phyloP scores from a whole-genome alignment of 768 basidiomycete genomes.

The Coprinellus micaceus region DNA sequence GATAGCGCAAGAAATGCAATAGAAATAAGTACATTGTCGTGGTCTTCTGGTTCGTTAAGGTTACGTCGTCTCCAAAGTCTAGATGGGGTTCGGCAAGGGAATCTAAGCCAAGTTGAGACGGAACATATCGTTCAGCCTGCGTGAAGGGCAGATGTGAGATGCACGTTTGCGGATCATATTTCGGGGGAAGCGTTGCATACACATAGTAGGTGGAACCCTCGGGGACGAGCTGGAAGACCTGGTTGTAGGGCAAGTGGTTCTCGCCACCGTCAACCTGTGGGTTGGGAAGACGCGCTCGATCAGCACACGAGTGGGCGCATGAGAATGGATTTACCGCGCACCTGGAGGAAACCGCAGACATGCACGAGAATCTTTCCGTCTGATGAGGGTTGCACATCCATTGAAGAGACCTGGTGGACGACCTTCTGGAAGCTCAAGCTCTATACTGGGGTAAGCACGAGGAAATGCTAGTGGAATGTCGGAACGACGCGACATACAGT shows the following conservation, averaged over 20 bases:
- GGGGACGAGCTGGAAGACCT: slow-evolving; percentile 87
- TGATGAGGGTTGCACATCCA: slow-evolving; percentile 82
- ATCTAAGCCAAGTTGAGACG: slow-evolving; percentile 70
- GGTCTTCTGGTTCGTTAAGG: neutral
- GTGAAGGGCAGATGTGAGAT: neutral
- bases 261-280: slow-evolving; percentile 72
- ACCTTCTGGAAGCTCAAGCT: slow-evolving; percentile 78
- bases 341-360: slow-evolving; percentile 84
- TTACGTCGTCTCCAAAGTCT: neutral
- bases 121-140: slow-evolving; percentile 86
- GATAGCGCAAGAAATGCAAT: too few relatives aligned
- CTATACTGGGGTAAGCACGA: slow-evolving; percentile 34
- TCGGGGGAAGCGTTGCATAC: slow-evolving; percentile 42
- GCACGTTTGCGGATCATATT: neutral
- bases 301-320: neutral
- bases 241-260: slow-evolving; percentile 86
- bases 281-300: slow-evolving; percentile 3
- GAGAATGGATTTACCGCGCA: slow-evolving; percentile 30
- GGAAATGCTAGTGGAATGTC: neutral
- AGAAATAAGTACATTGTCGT: neutral
- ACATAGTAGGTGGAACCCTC: slow-evolving; percentile 79
- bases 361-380: slow-evolving; percentile 27
- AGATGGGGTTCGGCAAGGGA: neutral
- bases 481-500: slow-evolving; percentile 39
- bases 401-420: slow-evolving; percentile 73